Evolutionary conservation across 1,284 basidiomycete species (phyloP), one percentile per base, ranked within the genome.

Genomic region (Prillingera fragicola): DNA sequence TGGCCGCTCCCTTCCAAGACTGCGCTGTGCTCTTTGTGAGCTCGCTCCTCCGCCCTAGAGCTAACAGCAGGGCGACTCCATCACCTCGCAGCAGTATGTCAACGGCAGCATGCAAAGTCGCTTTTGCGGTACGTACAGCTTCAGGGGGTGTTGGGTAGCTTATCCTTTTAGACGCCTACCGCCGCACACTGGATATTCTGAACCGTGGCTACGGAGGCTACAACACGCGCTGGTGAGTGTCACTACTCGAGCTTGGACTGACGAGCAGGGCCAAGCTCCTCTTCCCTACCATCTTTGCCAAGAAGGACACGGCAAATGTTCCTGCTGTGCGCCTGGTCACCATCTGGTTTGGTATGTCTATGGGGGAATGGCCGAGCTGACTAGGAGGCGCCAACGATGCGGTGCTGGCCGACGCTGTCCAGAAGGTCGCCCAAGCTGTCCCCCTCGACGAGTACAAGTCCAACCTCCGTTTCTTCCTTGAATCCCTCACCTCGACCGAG

Each of bases 181-280:
- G 51, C 8, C 42, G 65, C 14, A 56, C 48, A 9, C 48, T 67
- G 3, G 65, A 67, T 35, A 52, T 67, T 21, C 29, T 63, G 26
- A 67, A 67, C 37, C 42, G 65, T 18, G 65, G 61, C 1, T 65
- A 52, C 34, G 57, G 60, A 10, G 65, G 63, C 6, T 65, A 59
- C 44, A 64, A 60, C 53, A 54, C 56, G 12, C 44, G 45, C 1
- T 56, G 54, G 60, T 59, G 28, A 24, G 57, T 51, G 9, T n/a
- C n/a, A n/a, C n/a, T n/a, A n/a, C 17, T 27, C 17, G 14, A 12
- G 13, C 21, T 28, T 3, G 7, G 25, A 7, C 43, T 39, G 29
- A 39, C 19, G 3, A 2, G 14, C 43, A 50, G 48, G 48, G 24
- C 38, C 3, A 33, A 39, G 12, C 33, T 53, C 7, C 41, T 63